Evolutionary conservation across 2,329 filamentous ascomycete species (phyloP).

Genomic region (Dichotomopilus funicola): DNA sequence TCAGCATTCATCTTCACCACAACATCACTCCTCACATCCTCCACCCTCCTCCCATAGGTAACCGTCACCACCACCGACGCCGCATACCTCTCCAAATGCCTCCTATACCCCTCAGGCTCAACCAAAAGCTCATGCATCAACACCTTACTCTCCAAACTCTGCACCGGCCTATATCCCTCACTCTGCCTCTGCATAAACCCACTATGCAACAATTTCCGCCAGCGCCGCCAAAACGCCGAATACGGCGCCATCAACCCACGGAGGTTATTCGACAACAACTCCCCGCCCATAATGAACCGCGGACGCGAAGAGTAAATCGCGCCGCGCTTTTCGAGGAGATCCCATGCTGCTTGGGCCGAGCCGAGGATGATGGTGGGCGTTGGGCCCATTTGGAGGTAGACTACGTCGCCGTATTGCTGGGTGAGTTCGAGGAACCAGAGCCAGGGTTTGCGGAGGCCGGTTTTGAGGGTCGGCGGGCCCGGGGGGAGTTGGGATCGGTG

Average conservation of each 20-base stretch:
- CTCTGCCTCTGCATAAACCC: constrained; percentile 40
- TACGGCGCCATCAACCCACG: constrained; percentile 40
- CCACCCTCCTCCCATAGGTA: constrained; percentile 34
- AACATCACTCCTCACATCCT: constrained; percentile 31
- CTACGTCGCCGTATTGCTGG: constrained; percentile 35
- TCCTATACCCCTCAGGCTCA: constrained; percentile 27
- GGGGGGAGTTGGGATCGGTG: constrained; percentile 35
- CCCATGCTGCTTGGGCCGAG: constrained; percentile 38
- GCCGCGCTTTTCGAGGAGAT: constrained; percentile 38
- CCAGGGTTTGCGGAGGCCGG: constrained; percentile 36
- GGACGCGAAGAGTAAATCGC: constrained; percentile 39
- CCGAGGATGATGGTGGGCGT: constrained; percentile 38
- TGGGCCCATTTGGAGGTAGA: constrained; percentile 37
- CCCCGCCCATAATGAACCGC: constrained; percentile 40
- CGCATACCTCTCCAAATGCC: constrained; percentile 32
- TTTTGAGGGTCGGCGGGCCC: constrained; percentile 32
- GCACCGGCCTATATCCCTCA: constrained; percentile 36
- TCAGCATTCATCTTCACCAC: constrained; percentile 35
- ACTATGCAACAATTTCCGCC: constrained; percentile 37
- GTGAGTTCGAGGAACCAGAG: constrained; percentile 37
- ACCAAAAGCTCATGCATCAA: constrained; percentile 34
- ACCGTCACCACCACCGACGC: constrained; percentile 39
- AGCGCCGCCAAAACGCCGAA: constrained; percentile 36
- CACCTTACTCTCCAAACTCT: constrained; percentile 36
- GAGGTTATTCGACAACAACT: constrained; percentile 36